phyloP scores from a whole-genome alignment of 2,329 filamentous ascomycete genomes.

The Alternaria consortialis region DNA sequence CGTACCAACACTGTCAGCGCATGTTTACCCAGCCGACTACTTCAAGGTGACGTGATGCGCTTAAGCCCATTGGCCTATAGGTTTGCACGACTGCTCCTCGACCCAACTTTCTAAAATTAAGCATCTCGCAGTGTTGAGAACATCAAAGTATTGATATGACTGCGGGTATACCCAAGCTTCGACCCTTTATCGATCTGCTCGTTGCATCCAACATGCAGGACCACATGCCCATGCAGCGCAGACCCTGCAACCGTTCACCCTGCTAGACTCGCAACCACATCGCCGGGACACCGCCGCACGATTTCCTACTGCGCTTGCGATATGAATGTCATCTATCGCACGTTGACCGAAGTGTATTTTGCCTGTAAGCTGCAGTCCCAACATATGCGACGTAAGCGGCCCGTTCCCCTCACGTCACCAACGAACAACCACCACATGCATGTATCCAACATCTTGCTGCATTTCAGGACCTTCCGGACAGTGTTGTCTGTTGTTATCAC shows the following conservation, averaged over 20 bases:
- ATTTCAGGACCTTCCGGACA: background rate
- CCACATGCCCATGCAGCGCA: background rate
- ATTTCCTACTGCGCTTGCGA: conserved; percentile 4
- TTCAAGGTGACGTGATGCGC: background rate
- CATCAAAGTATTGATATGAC: conserved; percentile 1
- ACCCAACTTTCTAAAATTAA: background rate
- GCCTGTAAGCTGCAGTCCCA: conserved; percentile 14
- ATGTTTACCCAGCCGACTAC: background rate
- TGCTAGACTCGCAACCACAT: background rate
- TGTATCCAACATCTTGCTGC: background rate
- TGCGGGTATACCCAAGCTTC: background rate
- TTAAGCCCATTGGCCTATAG: background rate
- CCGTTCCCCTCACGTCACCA: conserved; percentile 9
- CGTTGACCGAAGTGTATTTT: conserved; percentile 12
- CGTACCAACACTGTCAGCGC: background rate
- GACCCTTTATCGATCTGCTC: background rate
- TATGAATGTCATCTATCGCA: conserved; percentile 22
- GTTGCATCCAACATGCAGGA: conserved; percentile 1
- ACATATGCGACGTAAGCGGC: conserved; percentile 18
- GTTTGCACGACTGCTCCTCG: background rate
- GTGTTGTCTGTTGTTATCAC: conserved; percentile 5
- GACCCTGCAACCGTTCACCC: conserved; percentile 4
- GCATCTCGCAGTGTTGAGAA: conserved; percentile 12
- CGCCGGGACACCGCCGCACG: background rate
- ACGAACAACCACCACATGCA: background rate